These are phyloP conservation scores for Bipolaris cookei DNA, from an alignment of 2,329 filamentous ascomycete species.

Conservation along the genomic window DNA sequence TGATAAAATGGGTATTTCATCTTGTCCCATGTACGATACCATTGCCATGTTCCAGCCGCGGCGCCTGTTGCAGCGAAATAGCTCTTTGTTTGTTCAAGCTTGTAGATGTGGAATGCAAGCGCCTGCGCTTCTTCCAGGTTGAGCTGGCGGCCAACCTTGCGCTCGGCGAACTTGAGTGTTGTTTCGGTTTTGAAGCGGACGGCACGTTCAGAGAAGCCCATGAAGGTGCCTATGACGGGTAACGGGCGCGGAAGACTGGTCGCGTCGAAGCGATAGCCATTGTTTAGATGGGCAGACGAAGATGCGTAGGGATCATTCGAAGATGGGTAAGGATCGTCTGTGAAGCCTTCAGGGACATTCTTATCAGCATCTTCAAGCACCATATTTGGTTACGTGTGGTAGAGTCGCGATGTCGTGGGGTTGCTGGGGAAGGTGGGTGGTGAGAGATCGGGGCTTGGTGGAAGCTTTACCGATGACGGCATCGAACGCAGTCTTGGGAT, in stretches of 20 bases:
- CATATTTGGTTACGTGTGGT: conserved; percentile 37
- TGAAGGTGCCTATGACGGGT: conserved; percentile 41
- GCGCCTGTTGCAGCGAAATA: conserved; percentile 49
- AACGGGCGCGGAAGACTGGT: conserved; percentile 47
- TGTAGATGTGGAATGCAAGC: conserved; percentile 50
- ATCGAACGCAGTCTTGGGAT: conserved; percentile 23
- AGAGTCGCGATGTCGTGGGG: conserved; percentile 40
- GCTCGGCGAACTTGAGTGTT: conserved; percentile 42
- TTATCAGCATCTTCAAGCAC: conserved; percentile 50
- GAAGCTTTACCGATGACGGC: conserved; percentile 38
- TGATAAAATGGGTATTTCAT: conserved; percentile 53
- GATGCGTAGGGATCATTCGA: conserved; percentile 48
- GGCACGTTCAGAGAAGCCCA: conserved; percentile 36
- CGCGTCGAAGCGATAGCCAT: conserved; percentile 44
- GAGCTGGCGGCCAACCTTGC: conserved; percentile 47
- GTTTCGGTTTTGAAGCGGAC: conserved; percentile 40
- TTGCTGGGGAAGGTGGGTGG: conserved; percentile 34
- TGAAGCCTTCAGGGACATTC: conserved; percentile 39
- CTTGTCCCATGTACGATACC: conserved; percentile 42
- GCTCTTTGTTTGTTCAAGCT: conserved; percentile 46
- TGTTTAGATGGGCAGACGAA: conserved; percentile 19
- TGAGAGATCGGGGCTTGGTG: conserved; percentile 18
- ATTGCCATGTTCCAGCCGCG: conserved; percentile 39
- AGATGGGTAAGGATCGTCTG: conserved; percentile 41
- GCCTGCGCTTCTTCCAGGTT: conserved; percentile 53